A percentile compares a stretch with the other conserved stretches of the same genome.
Conservation (phyloP, 2,329 filamentous ascomycete genomes). For the Alternaria solani region DNA sequence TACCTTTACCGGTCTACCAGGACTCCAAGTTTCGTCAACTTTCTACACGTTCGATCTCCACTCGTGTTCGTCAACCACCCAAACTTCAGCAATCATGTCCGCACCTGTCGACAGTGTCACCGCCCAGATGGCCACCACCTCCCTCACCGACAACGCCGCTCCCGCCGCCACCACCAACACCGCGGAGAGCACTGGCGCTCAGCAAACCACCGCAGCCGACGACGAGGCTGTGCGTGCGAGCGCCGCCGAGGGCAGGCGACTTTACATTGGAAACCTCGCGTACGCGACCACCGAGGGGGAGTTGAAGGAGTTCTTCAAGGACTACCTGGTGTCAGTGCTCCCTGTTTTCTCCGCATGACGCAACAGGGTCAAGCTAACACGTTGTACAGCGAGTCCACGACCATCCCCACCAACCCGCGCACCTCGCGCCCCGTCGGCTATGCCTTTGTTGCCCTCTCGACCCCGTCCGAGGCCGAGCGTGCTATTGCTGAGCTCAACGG, state of each 20-base stretch:
- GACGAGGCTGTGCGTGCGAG: slow-evolving; percentile 94
- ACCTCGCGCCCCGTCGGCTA: slow-evolving; percentile 98
- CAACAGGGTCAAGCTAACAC: slow-evolving; percentile 30
- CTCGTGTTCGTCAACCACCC: slow-evolving; percentile 65
- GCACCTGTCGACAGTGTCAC: slow-evolving; percentile 79
- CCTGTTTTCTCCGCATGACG: slow-evolving; percentile 27
- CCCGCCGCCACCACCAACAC: slow-evolving; percentile 30
- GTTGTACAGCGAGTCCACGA: slow-evolving; percentile 85
- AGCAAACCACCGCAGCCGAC: slow-evolving; percentile 75
- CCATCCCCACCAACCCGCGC: slow-evolving; percentile 98
- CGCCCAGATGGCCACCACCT: slow-evolving; percentile 71
- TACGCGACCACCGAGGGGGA: slow-evolving; percentile 99
- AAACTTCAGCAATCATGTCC: slow-evolving; percentile 78
- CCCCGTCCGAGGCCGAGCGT: slow-evolving; percentile 91
- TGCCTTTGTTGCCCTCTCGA: slow-evolving; percentile 97
- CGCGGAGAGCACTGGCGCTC: slow-evolving; percentile 60
- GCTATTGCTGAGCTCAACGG: slow-evolving; percentile 92
- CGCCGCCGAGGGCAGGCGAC: slow-evolving; percentile 97
- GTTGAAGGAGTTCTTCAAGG: slow-evolving; percentile 99
- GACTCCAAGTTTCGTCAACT: slow-evolving; percentile 55
- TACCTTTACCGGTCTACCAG: slow-evolving; percentile 51
- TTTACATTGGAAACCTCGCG: slow-evolving; percentile 99
- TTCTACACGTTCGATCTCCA: slow-evolving; percentile 40
- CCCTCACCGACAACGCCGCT: slow-evolving; percentile 62
- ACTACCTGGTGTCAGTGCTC: slow-evolving; percentile 92